phyloP scores from a whole-genome alignment of 2,329 filamentous ascomycete species.

The Ophiostoma pallidulum region DNA sequence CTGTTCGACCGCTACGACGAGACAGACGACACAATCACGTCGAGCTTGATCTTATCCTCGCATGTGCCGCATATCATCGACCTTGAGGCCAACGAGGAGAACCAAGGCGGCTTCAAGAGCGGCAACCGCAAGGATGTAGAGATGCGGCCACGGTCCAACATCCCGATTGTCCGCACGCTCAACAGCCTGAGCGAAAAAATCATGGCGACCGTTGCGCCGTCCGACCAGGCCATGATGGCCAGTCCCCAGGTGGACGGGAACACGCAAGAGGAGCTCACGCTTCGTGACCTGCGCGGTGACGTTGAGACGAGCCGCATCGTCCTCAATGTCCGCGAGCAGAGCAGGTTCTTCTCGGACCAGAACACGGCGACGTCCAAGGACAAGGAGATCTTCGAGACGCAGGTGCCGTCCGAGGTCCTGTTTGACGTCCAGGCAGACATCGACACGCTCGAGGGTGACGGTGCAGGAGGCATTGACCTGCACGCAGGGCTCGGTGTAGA shows the following conservation, averaged over 20 bases:
- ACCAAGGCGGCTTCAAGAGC: conserved; percentile 70
- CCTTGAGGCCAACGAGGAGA: conserved; percentile 87
- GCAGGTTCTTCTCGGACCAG: conserved; percentile 63
- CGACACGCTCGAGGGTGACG: conserved; percentile 37
- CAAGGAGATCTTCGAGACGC: conserved; percentile 51
- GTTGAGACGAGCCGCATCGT: conserved; percentile 67
- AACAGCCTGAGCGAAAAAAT: conserved; percentile 92
- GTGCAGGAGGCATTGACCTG: conserved; percentile 46
- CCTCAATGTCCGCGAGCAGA: conserved; percentile 82
- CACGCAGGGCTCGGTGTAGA: conserved; percentile 57
- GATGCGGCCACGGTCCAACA: conserved; percentile 74
- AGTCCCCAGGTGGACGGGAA: conserved; percentile 61
- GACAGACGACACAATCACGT: conserved; percentile 51
- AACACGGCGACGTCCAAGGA: conserved; percentile 38
- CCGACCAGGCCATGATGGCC: conserved; percentile 58
- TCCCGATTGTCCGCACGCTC: conserved; percentile 79
- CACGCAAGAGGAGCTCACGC: conserved; percentile 62
- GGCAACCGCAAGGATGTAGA: conserved; percentile 85
- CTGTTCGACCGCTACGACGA: conserved; percentile 78
- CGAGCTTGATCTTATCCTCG: conserved; percentile 47
- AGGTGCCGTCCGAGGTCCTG: conserved; percentile 61
- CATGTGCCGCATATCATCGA: conserved; percentile 85
- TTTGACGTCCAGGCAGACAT: conserved; percentile 55
- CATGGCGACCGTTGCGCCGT: conserved; percentile 74
- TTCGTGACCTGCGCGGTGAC: conserved; percentile 72